phyloP scores from a whole-genome alignment of 2,329 filamentous ascomycete species.

The Arthrobotrys iridis region DNA sequence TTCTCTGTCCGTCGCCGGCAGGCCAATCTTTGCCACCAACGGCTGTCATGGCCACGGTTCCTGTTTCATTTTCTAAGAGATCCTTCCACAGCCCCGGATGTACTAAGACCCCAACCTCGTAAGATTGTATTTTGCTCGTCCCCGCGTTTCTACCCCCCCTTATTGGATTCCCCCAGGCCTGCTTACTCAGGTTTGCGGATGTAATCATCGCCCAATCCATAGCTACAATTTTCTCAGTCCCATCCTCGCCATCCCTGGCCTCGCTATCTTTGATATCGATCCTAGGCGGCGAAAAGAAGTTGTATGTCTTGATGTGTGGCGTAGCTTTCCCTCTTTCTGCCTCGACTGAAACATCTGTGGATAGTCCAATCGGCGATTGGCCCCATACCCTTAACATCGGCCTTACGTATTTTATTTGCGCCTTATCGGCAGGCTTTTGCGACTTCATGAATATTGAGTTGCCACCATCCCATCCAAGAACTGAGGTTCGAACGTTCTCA shows the following conservation, averaged over 20 bases:
- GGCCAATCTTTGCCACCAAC: constrained; percentile 50
- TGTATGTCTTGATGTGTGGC: constrained; percentile 90
- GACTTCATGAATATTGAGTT: constrained; percentile 84
- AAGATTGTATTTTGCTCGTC: constrained; percentile 74
- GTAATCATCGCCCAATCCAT: constrained; percentile 82
- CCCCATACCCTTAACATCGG: constrained; percentile 81
- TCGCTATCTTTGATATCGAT: constrained; percentile 65
- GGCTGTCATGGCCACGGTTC: constrained; percentile 28
- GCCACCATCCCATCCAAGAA: constrained; percentile 82
- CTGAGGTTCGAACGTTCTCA: constrained; percentile 77
- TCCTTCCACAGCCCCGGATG: constrained; percentile 72
- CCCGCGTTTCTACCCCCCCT: not conserved
- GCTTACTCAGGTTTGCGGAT: constrained; percentile 89
- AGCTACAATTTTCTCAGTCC: constrained; percentile 13
- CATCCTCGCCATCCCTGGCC: constrained; percentile 3
- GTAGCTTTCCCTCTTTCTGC: constrained; percentile 68
- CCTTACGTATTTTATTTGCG: constrained; percentile 77
- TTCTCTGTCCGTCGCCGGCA: constrained; percentile 67
- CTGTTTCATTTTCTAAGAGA: constrained; percentile 63
- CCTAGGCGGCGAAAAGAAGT: constrained; percentile 43
- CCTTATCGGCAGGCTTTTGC: constrained; percentile 74
- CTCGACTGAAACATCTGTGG: constrained; percentile 6
- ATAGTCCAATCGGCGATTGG: constrained; percentile 14
- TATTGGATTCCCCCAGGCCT: constrained; percentile 78
- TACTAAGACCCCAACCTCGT: constrained; percentile 83